Base-by-base conservation (phyloP, 352 stramenopile genomes). In the Peronospora farinosa region DNA sequence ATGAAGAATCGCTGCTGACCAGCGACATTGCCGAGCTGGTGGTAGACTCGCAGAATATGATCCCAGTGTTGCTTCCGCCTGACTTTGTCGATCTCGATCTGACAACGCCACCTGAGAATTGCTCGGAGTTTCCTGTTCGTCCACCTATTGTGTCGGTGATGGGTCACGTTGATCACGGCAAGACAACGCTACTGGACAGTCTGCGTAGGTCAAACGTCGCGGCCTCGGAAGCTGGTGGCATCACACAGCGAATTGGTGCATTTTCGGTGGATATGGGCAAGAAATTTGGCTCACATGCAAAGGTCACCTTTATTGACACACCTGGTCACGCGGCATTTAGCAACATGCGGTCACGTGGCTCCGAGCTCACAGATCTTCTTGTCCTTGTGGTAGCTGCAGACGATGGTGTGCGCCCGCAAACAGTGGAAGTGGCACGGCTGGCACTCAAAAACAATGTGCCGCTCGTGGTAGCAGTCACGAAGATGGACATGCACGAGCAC, bases 131-230 rank as follows among this genome's bases (percentile, higher is more conserved):
- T 31, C 74, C 78, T 12, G 40, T 69, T 45, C 78, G 83, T 15
- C 70, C 80, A 31, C 95, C 97, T 12, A 92, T 99, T 27, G 90
- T 99, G 19, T 98, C 95, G 16, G 96, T 99, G 33, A 99, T 99
- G 97, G 97, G 97, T 7, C 97, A 99, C 65, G 97, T 99, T 28
- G 97, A 99, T 69, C 97, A 99, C 71, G 97, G 97, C 56, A 99
- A 99, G 71, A 99, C 97, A 3, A 98, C 95, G 17, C 72, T 99
- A 28, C 78, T 99, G 1, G 97, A 99, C 60, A 78, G 85, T 11
- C 82, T 88, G 46, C 85, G 74, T 76, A 96, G 80, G 47, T 86
- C 80, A 5, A 90, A 88, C 41, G 92, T 99, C 12, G 97, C 95
- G 0, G 79, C 78, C 2, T 84, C 82, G 11, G 97, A 99, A 65